Conservation (phyloP, 176 grass and related monocot genomes). For the Oropetium thomaeum region DNA sequence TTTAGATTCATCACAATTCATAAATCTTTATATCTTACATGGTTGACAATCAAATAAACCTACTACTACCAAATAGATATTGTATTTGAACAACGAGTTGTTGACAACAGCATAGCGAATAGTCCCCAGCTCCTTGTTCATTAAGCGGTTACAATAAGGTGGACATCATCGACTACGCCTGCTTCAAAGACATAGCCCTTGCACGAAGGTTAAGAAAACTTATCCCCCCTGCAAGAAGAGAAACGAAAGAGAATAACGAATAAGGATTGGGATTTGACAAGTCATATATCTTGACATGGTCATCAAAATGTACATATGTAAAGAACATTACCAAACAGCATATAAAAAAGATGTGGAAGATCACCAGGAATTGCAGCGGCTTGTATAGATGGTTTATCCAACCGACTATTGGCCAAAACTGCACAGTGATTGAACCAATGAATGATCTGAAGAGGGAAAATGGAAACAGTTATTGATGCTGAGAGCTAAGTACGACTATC, state of each 20-base stretch:
- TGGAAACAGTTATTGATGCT: not conserved
- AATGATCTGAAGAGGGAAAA: not conserved
- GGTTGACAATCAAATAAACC: slow-evolving; percentile 14
- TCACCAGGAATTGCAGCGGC: slow-evolving; percentile 78
- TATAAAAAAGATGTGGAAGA: slow-evolving; percentile 79
- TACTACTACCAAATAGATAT: not conserved
- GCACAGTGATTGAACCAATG: slow-evolving; percentile 9
- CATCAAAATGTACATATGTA: not conserved
- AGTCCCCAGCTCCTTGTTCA: slow-evolving; percentile 16
- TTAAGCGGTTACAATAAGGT: not conserved
- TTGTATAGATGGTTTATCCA: slow-evolving; percentile 95
- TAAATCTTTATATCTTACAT: not conserved
- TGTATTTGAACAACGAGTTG: not conserved
- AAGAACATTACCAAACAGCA: slow-evolving; percentile 73
- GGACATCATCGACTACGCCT: slow-evolving; percentile 36
- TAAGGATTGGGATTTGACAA: not conserved
- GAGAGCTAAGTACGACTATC: slow-evolving; percentile 50
- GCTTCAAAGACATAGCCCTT: slow-evolving; percentile 63
- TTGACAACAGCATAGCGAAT: not conserved
- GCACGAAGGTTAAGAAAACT: slow-evolving; percentile 94
- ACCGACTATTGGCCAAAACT: slow-evolving; percentile 89
- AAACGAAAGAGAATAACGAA: not conserved
- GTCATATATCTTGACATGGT: not conserved
- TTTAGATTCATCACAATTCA: not conserved
- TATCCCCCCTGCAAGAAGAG: slow-evolving; percentile 60